Evolutionary conservation across 2,329 filamentous ascomycete species (phyloP), one percentile per base, ranked within the genome.

Genomic region (Talaromyces rugulosus): DNA sequence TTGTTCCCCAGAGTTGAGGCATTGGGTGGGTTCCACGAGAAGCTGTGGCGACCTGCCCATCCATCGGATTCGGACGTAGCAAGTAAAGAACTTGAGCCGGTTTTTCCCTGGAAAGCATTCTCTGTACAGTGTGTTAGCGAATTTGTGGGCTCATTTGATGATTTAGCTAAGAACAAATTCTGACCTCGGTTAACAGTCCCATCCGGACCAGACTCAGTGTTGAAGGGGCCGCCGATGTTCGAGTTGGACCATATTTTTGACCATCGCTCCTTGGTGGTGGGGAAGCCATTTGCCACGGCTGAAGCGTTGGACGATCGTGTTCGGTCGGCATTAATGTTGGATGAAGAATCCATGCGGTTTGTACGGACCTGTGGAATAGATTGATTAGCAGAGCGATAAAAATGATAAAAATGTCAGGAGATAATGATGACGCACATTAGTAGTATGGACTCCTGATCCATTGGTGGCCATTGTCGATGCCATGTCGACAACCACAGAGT

Each of bases 51-150:
- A 58, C 75, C 76, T 63, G 69, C 74, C 86, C 88, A 90, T 54
- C 82, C 79, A 67, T 90, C 88, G 18, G 85, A 84, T 69, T 91
- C 88, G 9, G 89, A 90, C 50, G 87, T 85, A 52, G 85, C 82
- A 63, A 90, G 82, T 44, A 92, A 80, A 62, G 88, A 89, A 64
- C 87, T 83, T 5, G 89, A 91, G 56, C 89, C 89, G 3, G 86
- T 87, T 69, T 88, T 85, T 60, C 79, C 82, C 66, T 85, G 83
- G 44, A 81, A 75, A 9, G 65, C 69, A 40, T 65, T 67, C 2
- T 77, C 69, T 61, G 58, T 6, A 40, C 9, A 18, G 1, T 28
- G 2, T 51, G 40, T 57, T 34, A 34, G 50, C 4, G 34, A 42
- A 53, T 54, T 27, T 57, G 34, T 34, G 57, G 33, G 5, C 30